Conservation (phyloP, 345 rosid species). For the Salix suchowensis region DNA sequence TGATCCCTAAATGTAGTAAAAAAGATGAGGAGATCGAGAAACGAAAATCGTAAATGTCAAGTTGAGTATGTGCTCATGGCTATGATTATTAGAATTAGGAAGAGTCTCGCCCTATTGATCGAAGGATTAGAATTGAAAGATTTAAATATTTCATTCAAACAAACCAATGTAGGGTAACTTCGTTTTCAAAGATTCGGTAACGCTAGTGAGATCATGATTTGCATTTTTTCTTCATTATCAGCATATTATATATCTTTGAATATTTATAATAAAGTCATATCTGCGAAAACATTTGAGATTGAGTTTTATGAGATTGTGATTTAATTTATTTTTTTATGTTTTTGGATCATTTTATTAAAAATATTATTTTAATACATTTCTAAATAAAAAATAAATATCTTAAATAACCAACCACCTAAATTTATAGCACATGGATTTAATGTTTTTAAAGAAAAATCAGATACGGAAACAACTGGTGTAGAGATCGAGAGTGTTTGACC, state of each 20-base stretch:
- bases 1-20: background rate
- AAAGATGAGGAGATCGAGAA: background rate
- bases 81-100: background rate
- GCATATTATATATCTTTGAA: background rate
- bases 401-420: too few relatives aligned
- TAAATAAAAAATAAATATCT: too few relatives aligned
- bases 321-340: too few relatives aligned
- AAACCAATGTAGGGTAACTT: background rate
- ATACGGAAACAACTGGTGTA: background rate
- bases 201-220: slow-evolving; percentile 2
- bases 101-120: background rate
- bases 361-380: too few relatives aligned
- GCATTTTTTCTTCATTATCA: background rate
- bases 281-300: too few relatives aligned
- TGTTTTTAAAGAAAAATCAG: background rate
- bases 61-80: background rate
- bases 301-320: too few relatives aligned
- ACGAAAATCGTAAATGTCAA: background rate
- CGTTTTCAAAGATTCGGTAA: slow-evolving; percentile 7
- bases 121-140: background rate
- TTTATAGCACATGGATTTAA: background rate
- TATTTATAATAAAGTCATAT: background rate
- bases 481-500: background rate
- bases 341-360: too few relatives aligned
- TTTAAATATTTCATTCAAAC: background rate